phyloP scores from a whole-genome alignment of 768 basidiomycete genomes.

The Amanita inopinata region DNA sequence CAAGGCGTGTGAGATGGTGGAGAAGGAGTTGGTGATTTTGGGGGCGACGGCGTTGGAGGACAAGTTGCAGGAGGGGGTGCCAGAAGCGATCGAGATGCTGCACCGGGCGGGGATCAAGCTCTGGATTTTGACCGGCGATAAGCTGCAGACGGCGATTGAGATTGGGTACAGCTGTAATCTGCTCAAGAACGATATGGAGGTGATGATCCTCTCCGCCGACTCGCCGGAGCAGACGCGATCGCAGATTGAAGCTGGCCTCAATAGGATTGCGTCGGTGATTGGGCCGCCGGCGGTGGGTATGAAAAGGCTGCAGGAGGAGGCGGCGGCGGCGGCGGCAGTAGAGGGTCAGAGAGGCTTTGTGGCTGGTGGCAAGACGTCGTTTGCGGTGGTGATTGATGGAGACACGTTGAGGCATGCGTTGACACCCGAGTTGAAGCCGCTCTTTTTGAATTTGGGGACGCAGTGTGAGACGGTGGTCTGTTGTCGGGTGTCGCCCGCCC shows the following conservation, averaged over 20 bases:
- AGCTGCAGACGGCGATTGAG: conserved; percentile 96
- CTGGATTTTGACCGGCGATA: conserved; percentile 98
- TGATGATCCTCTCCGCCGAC: conserved; percentile 94
- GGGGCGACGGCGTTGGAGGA: conserved; percentile 97
- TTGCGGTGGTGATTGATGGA: conserved; percentile 95
- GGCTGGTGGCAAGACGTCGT: conserved; percentile 53
- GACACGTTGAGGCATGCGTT: conserved; percentile 84
- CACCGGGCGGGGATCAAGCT: conserved; percentile 94
- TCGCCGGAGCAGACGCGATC: conserved; percentile 61
- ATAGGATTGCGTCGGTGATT: conserved; percentile 84
- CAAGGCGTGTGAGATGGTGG: conserved; percentile 74
- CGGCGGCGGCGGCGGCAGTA: no score
- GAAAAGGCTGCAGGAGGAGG: conserved; percentile 42
- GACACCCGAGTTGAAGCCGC: conserved; percentile 60
- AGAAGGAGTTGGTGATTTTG: conserved; percentile 73
- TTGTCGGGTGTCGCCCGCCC: conserved; percentile 94
- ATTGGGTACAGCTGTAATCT: conserved; percentile 96
- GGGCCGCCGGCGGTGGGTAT: conserved; percentile 64
- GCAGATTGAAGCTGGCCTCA: conserved; percentile 87
- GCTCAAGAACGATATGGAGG: conserved; percentile 87
- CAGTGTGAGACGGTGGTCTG: conserved; percentile 98
- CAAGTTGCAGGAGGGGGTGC: conserved; percentile 94
- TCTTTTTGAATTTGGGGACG: conserved; percentile 88
- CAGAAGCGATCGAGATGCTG: conserved; percentile 87
- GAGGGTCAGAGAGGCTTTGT: conserved; percentile 68